Base-by-base conservation (phyloP, 257 asterid genomes). In the Solanum pimpinellifolium region DNA sequence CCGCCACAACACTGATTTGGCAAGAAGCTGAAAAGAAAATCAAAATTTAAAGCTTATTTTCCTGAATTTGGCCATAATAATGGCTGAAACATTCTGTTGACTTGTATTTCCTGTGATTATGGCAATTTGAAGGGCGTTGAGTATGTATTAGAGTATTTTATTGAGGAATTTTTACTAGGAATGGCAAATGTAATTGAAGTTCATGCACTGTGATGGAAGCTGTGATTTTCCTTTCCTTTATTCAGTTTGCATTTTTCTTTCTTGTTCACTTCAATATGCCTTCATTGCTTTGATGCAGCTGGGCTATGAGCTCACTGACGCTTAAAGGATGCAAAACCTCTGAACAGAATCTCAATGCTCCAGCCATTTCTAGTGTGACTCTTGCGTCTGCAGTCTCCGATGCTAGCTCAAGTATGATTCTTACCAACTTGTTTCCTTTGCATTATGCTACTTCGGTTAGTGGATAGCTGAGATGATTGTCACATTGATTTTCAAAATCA, bases 261-360 rank as follows among this genome's bases (percentile, higher is more conserved):
- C 69, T 21, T 85, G 83, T 84, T 29, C 68, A 72, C 72, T 52
- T 44, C 65, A 86, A 81, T 46, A 31, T 73, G 85, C 56, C 25
- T 82, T 52, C 52, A 59, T 23, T 81, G 46, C 83, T 84, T 92
- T 92, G 87, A 81, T 94, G 92, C 97, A 97, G 99, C 91, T 97
- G 99, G 99, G 99, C 98, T 46, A 97, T 97, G 99, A 97, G 99
- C 91, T 97, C 99, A 25, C 95, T 97, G 95, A 94, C 98, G 46
- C 85, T 92, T 73, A 97, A 94, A 93, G 98, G 98, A 86, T 96
- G 98, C 88, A 97, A 97, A 94, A 91, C 97, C 91, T 91, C 93
- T 56, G 99, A 97, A 87, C 98, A 90, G 87, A 89, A 87, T 90
- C 88, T 91, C 33, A 83, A 89, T 85, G 85, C 95, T 89, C 88